Percentiles rank a stretch among this genome's conserved stretches.
phyloP scores from a whole-genome alignment of 106 monocot species.

The Allium cepa region DNA sequence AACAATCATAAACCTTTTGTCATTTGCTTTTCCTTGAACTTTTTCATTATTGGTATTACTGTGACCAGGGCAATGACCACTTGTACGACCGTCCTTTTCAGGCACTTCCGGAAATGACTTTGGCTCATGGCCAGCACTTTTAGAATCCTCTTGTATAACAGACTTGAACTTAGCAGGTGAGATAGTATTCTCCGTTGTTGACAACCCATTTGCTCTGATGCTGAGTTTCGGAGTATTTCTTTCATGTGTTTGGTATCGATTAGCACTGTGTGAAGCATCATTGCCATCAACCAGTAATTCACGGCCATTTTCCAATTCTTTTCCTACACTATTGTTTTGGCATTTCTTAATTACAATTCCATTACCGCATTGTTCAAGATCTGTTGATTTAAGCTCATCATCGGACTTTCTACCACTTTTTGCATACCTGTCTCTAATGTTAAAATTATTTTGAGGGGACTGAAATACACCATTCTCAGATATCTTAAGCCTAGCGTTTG shows the following conservation, averaged over 20 bases:
- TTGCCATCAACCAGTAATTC: slow-evolving; percentile 6
- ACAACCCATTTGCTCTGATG: slow-evolving; percentile 52
- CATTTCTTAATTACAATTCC: slow-evolving; percentile 13
- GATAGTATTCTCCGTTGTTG: slow-evolving; percentile 17
- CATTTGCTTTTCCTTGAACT: slow-evolving; percentile 10
- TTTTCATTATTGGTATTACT: slow-evolving; percentile 29
- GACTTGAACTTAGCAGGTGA: slow-evolving; percentile 25
- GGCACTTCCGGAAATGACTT: slow-evolving; percentile 3
- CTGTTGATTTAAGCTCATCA: background rate
- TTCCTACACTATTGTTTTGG: slow-evolving; percentile 1
- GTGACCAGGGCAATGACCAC: slow-evolving; percentile 25
- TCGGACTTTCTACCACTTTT: slow-evolving; percentile 4
- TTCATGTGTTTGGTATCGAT: slow-evolving; percentile 11
- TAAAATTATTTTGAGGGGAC: slow-evolving; percentile 11
- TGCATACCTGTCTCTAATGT: slow-evolving; percentile 4
- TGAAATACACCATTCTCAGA: slow-evolving; percentile 14
- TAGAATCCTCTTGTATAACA: slow-evolving; percentile 24
- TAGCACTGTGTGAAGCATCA: slow-evolving; percentile 5
- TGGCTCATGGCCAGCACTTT: slow-evolving; percentile 26
- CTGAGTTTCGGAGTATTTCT: slow-evolving; percentile 35
- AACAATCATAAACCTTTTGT: slow-evolving; percentile 40
- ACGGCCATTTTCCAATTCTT: background rate
- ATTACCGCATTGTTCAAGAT: slow-evolving; percentile 17
- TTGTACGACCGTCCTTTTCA: slow-evolving; percentile 37
- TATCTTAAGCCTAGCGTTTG: background rate